Conservation (phyloP, 129 eudicot species). For the Tagetes patula region DNA sequence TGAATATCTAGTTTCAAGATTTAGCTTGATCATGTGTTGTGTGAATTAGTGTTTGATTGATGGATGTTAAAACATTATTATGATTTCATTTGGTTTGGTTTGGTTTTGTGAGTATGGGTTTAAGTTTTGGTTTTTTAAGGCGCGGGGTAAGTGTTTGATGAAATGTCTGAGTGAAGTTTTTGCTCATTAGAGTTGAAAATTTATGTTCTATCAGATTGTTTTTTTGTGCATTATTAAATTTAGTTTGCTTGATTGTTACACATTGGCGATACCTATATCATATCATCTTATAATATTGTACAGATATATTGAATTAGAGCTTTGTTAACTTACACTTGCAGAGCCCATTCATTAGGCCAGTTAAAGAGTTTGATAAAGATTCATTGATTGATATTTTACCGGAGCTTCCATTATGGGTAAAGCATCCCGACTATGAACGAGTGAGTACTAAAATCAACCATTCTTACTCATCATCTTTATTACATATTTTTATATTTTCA, state of each 20-base stretch:
- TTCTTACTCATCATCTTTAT: slow-evolving; percentile 8
- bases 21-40: neutral
- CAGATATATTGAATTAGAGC: slow-evolving; percentile 5
- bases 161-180: slow-evolving; percentile 23
- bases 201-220: too few species aligned
- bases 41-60: slow-evolving; percentile 2
- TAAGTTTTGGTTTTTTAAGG: neutral
- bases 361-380: slow-evolving; percentile 55
- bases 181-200: neutral
- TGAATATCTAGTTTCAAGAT: slow-evolving; percentile 1
- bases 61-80: neutral
- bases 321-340: slow-evolving; percentile 42
- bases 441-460: slow-evolving; percentile 37
- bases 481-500: neutral
- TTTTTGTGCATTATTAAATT: neutral
- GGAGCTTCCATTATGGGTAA: slow-evolving; percentile 80
- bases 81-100: neutral
- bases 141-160: slow-evolving; percentile 19
- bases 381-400: slow-evolving; percentile 55
- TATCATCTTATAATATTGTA: neutral
- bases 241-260: neutral
- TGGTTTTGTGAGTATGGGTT: slow-evolving; percentile 3
- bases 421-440: slow-evolving; percentile 75
- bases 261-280: neutral
- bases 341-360: slow-evolving; percentile 48